Base-by-base conservation (phyloP, 345 rosid species). In the Populus euphratica region DNA sequence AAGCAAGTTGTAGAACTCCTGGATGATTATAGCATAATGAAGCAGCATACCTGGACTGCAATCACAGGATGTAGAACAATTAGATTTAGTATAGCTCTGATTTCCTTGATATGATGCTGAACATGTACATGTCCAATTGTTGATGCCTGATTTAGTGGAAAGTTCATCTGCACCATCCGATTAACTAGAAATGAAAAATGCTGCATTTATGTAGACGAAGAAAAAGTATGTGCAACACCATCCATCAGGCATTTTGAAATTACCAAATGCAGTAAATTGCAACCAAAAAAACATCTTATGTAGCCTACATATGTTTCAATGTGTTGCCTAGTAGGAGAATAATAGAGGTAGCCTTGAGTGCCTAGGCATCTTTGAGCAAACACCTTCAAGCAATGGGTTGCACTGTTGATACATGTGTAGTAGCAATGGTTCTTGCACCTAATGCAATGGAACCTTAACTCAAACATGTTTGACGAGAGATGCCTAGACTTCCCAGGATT, bases 51-150 rank as follows among this genome's bases (percentile, higher is more conserved):
- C 98, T 78, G 88, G 89, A 81, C 69, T 91, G 84, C 99, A 96
- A 80, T 89, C 81, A 82, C 99, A 96, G 79, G 94, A 91, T 69
- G 86, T 73, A 39, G 94, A 90, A 86, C 99, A 96, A 84, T 90
- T 92, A 36, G 85, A 89, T 83, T 77, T 82, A 81, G 86, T 74
- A 80, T 72, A 74, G 76, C 81, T 86, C 83, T 85, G 86, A 78
- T 88, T 85, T 80, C 82, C 84, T 76, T 67, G 85, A 77, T 78
- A 27, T 1, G 85, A 77, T 39, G 88, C 80, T 72, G 88, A 86
- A 76, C 99, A 96, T 5, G 84, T 79, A 69, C 98, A 96, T 21
- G 89, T 87, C 96, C 96, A 96, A 69, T 86, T 87, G 81, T 64
- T 88, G 70, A 78, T 17, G 29, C 85, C 91, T 38, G 90, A 72